phyloP scores from a whole-genome alignment of 1,139 yeast species.

The Kazachstania sp. region DNA sequence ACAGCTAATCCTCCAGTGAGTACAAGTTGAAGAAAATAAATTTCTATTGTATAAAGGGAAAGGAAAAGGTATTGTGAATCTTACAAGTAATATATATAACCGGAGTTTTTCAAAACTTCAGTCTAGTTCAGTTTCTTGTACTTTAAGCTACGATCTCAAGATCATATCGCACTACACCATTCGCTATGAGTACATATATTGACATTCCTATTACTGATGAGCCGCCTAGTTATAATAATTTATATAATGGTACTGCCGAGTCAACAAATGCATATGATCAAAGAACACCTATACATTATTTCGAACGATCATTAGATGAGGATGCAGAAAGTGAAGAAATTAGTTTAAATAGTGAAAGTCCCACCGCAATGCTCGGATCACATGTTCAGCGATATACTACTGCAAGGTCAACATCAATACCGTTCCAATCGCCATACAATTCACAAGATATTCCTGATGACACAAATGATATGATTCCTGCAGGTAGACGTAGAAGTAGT shows the following conservation, averaged over 20 bases:
- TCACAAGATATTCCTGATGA: not conserved
- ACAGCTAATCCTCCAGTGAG: too few relatives aligned
- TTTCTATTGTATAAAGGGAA: too few relatives aligned
- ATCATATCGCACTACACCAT: too few relatives aligned
- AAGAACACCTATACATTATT: not conserved
- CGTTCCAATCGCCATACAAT: slow-evolving; percentile 1
- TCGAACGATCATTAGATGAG: not conserved
- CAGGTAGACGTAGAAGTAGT: not conserved
- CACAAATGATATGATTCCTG: not conserved
- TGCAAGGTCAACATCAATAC: not conserved
- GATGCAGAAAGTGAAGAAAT: not conserved
- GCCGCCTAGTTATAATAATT: not conserved
- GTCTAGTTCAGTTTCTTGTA: too few relatives aligned
- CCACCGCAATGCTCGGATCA: not conserved
- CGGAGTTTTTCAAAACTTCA: too few relatives aligned
- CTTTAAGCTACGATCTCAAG: too few relatives aligned
- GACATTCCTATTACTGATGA: not conserved
- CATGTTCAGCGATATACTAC: not conserved
- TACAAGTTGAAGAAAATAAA: too few relatives aligned
- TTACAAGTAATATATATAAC: too few relatives aligned
- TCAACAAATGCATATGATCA: not conserved
- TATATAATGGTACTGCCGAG: not conserved
- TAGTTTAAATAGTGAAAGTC: not conserved
- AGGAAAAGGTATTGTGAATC: too few relatives aligned
- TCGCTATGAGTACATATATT: not conserved